These are phyloP conservation scores for Fraxinus sp. DNA, from an alignment of 305 asterid species.

Conservation along the genomic window DNA sequence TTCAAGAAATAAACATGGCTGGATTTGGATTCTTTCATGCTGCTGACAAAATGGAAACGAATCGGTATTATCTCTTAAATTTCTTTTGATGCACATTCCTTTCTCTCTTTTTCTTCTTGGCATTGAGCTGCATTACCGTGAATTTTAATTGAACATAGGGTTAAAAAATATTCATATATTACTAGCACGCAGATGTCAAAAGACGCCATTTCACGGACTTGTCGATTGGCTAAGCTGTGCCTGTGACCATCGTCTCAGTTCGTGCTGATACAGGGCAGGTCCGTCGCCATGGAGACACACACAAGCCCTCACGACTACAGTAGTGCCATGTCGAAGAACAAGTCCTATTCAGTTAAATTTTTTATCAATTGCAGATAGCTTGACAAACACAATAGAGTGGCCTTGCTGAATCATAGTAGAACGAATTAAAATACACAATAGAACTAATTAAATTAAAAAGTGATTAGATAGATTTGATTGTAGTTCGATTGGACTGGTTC, in stretches of 20 bases:
- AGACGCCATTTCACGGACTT: neutral
- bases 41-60: slow-evolving; percentile 23
- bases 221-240: neutral
- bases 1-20: slow-evolving; percentile 23
- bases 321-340: neutral
- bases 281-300: neutral
- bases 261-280: neutral
- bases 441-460: neutral
- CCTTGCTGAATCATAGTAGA: neutral
- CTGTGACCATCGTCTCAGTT: neutral
- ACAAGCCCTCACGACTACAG: neutral
- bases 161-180: neutral
- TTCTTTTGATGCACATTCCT: neutral
- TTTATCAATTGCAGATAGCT: neutral
- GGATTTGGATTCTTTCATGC: slow-evolving; percentile 28
- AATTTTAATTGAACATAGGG: neutral
- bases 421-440: neutral
- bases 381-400: neutral
- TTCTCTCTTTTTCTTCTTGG: neutral
- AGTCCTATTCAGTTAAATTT: neutral
- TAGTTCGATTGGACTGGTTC: neutral
- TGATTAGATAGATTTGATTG: neutral
- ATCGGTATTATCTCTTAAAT: slow-evolving; percentile 17
- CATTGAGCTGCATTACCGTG: neutral
- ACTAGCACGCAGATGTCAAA: neutral